Evolutionary conservation across 2,329 filamentous ascomycete species (phyloP).

Genomic region (Hymenoscyphus repandus): DNA sequence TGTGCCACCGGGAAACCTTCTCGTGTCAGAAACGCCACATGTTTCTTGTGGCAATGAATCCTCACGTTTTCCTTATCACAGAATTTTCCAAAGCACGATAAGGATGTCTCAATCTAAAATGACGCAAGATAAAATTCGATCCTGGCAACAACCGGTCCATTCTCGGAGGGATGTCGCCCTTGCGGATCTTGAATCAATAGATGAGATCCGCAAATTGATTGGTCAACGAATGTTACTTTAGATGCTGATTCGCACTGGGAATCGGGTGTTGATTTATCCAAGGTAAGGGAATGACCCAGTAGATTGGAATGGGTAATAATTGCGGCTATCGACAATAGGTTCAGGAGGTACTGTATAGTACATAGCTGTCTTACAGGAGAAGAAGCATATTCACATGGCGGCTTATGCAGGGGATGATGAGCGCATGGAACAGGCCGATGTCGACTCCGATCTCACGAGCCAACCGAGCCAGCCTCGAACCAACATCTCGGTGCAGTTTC

Average conservation of each 20-base stretch:
- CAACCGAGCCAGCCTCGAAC: not conserved
- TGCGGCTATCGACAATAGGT: too few relatives aligned
- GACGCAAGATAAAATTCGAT: not conserved
- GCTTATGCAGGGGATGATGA: constrained; percentile 11
- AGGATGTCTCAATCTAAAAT: not conserved
- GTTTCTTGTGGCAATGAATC: not conserved
- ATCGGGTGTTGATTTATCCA: too few relatives aligned
- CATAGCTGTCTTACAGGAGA: not conserved
- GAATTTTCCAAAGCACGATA: not conserved
- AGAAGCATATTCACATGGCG: not conserved
- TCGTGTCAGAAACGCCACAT: not conserved
- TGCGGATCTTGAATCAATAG: not conserved
- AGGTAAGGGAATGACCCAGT: too few relatives aligned
- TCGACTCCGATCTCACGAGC: constrained; percentile 5
- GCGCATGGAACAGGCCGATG: constrained; percentile 8
- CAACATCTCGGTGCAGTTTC: not conserved
- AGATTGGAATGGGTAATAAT: too few relatives aligned
- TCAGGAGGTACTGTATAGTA: not conserved
- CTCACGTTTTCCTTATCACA: not conserved
- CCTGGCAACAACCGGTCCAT: not conserved
- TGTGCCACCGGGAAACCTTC: not conserved
- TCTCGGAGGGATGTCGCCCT: not conserved
- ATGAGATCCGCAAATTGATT: not conserved
- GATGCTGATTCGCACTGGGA: too few relatives aligned
- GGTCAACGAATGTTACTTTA: too few relatives aligned